A percentile compares a stretch with the other conserved stretches of the same genome.
Evolutionary conservation across 257 asterid genomes (phyloP).

Genomic region (Rehmannia glutinosa): DNA sequence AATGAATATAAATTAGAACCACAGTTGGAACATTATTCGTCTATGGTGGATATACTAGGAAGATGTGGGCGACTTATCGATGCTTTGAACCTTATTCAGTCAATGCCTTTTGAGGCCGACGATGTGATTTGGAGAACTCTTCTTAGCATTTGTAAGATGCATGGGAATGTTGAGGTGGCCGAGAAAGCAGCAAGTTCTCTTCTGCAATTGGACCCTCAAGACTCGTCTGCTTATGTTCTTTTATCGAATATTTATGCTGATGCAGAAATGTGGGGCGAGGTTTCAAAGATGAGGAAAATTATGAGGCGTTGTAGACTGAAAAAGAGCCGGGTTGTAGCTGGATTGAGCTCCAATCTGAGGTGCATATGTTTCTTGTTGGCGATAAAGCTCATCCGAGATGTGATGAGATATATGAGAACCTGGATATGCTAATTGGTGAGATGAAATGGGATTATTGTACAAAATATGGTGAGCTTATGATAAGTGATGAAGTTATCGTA

Average conservation of each 20-base stretch:
- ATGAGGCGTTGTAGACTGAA: slow-evolving; percentile 64
- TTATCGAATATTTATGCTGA: slow-evolving; percentile 76
- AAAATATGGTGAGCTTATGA: slow-evolving; percentile 16
- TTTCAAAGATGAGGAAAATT: slow-evolving; percentile 56
- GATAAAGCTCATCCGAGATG: slow-evolving; percentile 87
- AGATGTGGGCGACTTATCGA: slow-evolving; percentile 51
- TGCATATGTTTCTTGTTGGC: slow-evolving; percentile 79
- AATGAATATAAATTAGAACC: slow-evolving; percentile 52
- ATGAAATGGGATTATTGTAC: slow-evolving; percentile 42
- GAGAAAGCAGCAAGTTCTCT: slow-evolving; percentile 67
- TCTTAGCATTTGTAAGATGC: slow-evolving; percentile 74
- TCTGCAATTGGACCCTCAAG: slow-evolving; percentile 63
- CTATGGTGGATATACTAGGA: slow-evolving; percentile 85
- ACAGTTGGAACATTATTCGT: slow-evolving; percentile 79
- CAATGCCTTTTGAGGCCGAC: slow-evolving; percentile 78
- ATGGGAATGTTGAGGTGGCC: slow-evolving; percentile 77
- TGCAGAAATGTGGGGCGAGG: slow-evolving; percentile 81
- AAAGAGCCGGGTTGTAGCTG: slow-evolving; percentile 96
- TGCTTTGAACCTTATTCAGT: slow-evolving; percentile 69
- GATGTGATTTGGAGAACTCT: slow-evolving; percentile 89
- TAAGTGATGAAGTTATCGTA: too few relatives aligned
- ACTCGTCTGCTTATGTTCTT: slow-evolving; percentile 75
- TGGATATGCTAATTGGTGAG: slow-evolving; percentile 45
- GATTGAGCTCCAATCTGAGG: slow-evolving; percentile 79
- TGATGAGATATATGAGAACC: slow-evolving; percentile 47